Base-by-base conservation (phyloP, 2,329 filamentous ascomycete genomes). In the Periconia digitata region DNA sequence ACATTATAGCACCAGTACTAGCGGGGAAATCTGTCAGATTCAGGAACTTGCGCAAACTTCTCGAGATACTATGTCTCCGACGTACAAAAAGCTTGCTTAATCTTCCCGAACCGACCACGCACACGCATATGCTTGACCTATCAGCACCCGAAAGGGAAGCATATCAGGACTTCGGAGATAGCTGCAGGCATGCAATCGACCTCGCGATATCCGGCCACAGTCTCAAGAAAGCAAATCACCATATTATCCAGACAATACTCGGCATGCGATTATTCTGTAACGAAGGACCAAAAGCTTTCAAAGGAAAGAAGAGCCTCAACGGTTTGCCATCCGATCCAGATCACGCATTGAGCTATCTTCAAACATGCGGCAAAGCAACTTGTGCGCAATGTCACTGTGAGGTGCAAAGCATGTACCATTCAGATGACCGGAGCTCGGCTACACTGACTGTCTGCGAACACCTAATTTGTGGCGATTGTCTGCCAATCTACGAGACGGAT, bases 221-320 rank as follows among this genome's bases (percentile, higher is more conserved):
- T 6, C 18, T 47, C 10, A 42, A 43, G 17, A 46, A 51, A 39
- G 47, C 47, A 7, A 40, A 55, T 15, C 47, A 48, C 10, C 24
- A 39, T 18, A 52, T 66, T 7, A 40, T 64, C 3, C 44, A 51
- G 12, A 46, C 51, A 12, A 16, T 66, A 1, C 47, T 66, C 6
- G 50, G 48, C 22, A 41, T 64, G 18, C 61, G 64, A 15, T 50
- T 66, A 6, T 64, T 64, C 41, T 68, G 62, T 46, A 64, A 65
- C 37, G 53, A 56, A n/a, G 46, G 46, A 8, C 29, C 46, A 3
- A 39, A 5, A 21, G 44, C 44, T 10, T 35, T 48, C 6, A 21
- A 16, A 2, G 40, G 37, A 22, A 40, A 34, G 16, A 21, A 24
- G 18, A 32, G 27, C 6, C 21, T 38, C 8, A n/a, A n/a, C 8